A percentile compares a stretch with the other conserved stretches of the same genome.
phyloP scores from a whole-genome alignment of 441 rosid genomes.

The Gossypium schwendimanii region DNA sequence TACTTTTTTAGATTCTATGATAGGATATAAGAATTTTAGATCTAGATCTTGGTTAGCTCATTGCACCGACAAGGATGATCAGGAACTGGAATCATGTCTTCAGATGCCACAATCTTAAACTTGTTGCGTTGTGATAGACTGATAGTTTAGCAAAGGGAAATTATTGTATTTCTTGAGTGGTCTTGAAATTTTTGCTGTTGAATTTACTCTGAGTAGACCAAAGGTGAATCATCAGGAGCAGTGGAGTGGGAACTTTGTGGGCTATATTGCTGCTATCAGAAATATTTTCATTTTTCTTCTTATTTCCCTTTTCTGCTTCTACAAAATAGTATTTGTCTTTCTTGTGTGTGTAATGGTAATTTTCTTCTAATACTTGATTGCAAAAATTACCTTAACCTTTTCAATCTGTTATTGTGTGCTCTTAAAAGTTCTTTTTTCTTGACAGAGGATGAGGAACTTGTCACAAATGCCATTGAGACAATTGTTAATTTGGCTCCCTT shows the following conservation, averaged over 20 bases:
- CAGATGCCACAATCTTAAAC: background rate
- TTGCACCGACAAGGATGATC: background rate
- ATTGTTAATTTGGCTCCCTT: slow-evolving; percentile 83
- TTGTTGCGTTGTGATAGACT: background rate
- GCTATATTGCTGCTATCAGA: background rate
- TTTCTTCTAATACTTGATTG: slow-evolving; percentile 1
- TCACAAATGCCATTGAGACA: slow-evolving; percentile 84
- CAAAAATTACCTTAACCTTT: background rate
- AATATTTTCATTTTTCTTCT: background rate
- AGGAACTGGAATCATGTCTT: background rate
- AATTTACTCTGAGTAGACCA: background rate
- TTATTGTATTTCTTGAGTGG: background rate
- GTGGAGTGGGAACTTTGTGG: background rate
- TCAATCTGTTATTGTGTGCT: background rate
- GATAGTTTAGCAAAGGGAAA: background rate
- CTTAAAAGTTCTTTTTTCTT: slow-evolving; percentile 7
- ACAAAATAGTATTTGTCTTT: background rate
- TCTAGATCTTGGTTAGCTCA: background rate
- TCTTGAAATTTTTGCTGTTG: background rate
- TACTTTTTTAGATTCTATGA: background rate
- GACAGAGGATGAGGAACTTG: slow-evolving; percentile 94
- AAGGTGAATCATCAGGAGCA: slow-evolving; percentile 2
- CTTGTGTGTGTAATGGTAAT: background rate
- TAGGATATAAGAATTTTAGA: background rate
- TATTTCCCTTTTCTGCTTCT: background rate